Evolutionary conservation across 345 rosid genomes (phyloP).

Genomic region (Citrus medica): DNA sequence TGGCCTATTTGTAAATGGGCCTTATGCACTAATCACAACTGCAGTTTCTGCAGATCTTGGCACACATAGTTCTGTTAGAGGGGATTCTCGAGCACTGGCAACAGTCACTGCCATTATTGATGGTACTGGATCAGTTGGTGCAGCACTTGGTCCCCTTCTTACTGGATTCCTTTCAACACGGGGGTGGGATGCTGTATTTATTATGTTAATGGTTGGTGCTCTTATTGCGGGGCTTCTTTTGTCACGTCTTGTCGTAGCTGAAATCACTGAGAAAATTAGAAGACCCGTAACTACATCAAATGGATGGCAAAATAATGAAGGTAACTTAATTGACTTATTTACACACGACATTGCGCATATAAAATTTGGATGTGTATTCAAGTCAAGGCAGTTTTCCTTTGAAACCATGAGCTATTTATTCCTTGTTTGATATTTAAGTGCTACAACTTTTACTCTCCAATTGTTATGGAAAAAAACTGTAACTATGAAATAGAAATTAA

Average conservation of each 20-base stretch:
- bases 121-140: constrained; percentile 94
- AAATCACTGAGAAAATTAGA: constrained; percentile 38
- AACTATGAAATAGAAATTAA: too few relatives aligned
- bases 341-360: neutral
- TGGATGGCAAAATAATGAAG: constrained; percentile 32
- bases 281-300: constrained; percentile 10
- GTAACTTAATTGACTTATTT: constrained; percentile 30
- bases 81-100: constrained; percentile 89
- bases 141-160: constrained; percentile 87
- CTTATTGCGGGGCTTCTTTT: constrained; percentile 78
- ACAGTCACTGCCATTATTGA: constrained; percentile 94
- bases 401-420: too few relatives aligned
- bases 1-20: constrained; percentile 88
- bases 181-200: constrained; percentile 82
- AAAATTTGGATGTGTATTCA: neutral
- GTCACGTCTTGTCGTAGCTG: constrained; percentile 52
- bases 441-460: too few relatives aligned
- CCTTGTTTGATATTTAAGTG: too few relatives aligned
- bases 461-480: too few relatives aligned
- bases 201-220: constrained; percentile 68
- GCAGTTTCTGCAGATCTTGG: constrained; percentile 98
- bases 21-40: constrained; percentile 95
- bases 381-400: neutral
- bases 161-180: constrained; percentile 75
- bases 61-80: constrained; percentile 78